phyloP scores from a whole-genome alignment of 179 eudicot genomes.

The Amaranthus tricolor region DNA sequence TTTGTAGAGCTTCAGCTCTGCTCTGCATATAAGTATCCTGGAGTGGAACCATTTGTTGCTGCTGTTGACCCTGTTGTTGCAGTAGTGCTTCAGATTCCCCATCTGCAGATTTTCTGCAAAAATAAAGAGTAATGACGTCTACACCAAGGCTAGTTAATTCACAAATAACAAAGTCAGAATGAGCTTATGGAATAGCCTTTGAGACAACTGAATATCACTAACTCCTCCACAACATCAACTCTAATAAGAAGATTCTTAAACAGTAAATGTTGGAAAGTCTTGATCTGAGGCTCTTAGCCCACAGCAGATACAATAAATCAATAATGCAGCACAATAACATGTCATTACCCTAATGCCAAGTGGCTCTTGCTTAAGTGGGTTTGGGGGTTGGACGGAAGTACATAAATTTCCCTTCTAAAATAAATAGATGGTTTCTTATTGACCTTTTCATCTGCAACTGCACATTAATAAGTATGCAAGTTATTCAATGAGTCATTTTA shows the following conservation, averaged over 20 bases:
- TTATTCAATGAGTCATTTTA: no score
- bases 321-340: no score
- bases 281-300: no score
- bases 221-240: not conserved
- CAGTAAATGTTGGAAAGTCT: no score
- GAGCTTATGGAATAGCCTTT: not conserved
- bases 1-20: slow-evolving; percentile 96
- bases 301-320: no score
- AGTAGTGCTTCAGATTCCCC: slow-evolving; percentile 77
- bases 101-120: slow-evolving; percentile 62
- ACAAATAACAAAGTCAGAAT: not conserved
- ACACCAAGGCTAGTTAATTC: not conserved
- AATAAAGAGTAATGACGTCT: slow-evolving; percentile 3
- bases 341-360: no score
- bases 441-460: no score
- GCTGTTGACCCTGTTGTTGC: slow-evolving; percentile 75
- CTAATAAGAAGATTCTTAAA: not conserved
- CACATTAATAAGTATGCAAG: no score
- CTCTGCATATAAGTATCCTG: slow-evolving; percentile 96
- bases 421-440: no score
- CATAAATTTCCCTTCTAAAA: no score
- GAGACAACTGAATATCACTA: not conserved
- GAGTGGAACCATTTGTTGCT: slow-evolving; percentile 79
- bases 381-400: no score
- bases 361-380: no score